Base-by-base conservation (phyloP, 2,329 filamentous ascomycete species). In the Orbilia brochopaga region DNA sequence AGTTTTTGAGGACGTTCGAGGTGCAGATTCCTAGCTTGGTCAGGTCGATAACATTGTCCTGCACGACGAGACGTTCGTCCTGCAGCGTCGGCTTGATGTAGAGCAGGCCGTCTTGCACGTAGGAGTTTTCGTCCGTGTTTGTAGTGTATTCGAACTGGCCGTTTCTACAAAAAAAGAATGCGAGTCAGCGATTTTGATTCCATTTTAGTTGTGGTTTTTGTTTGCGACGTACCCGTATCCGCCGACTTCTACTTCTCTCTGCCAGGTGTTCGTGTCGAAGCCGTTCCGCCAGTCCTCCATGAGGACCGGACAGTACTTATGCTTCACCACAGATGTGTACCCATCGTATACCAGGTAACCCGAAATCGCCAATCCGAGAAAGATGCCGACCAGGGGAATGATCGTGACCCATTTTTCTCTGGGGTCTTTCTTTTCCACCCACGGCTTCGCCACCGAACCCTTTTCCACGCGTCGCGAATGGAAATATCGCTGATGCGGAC, bases 391-490 rank as follows among this genome's bases (percentile, higher is more conserved):
- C 46, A 92, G 78, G 1, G 90, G 90, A 65, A 95, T 84, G 74
- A 93, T 91, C 1, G 88, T 92, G 7, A 91, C 87, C 90, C 90
- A 94, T 81, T 91, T 94, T 83, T 93, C 89, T 78, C 87, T 89
- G 11, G 88, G 87, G 75, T 92, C 88, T 65, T 83, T 86, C 78
- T 87, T 88, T n/a, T 85, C 80, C 42, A 89, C 80, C 91, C 91
- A 94, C 11, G 90, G 89, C 80, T 90, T 88, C 78, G 91, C 88
- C 1, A 90, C 79, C 54, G 90, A 85, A 46, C 86, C 89, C 78
- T 91, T 90, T 78, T 83, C 85, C 35, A 93, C 85, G 72, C 89
- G 82, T 67, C 89, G 83, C 17, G 89, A 92, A 79, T 88, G 88
- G 78, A 92, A 93, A 80, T 88, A 91, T 59, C 83, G 81, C 75